Evolutionary conservation across 2,329 filamentous ascomycete genomes (phyloP).

Genomic region (Alternaria viburni): DNA sequence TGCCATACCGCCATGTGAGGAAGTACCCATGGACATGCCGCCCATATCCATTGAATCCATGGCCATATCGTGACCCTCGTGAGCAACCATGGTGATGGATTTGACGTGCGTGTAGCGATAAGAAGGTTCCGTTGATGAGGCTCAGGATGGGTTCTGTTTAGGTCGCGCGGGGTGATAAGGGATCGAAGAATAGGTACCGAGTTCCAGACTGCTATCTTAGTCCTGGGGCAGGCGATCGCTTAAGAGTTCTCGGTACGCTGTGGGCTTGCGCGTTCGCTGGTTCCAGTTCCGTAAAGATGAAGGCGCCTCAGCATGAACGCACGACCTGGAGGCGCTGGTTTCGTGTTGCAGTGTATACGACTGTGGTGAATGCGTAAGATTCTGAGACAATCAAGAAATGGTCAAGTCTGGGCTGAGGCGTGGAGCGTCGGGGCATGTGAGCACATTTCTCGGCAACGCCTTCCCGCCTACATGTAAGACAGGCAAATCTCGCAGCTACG

Average conservation of each 20-base stretch:
- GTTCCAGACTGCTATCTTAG: conserved; percentile 38
- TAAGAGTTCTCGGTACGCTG: conserved; percentile 23
- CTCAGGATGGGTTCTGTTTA: background rate
- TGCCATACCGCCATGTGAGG: conserved; percentile 50
- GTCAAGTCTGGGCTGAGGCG: conserved; percentile 41
- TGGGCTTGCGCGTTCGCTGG: conserved; percentile 24
- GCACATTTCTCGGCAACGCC: conserved; percentile 5
- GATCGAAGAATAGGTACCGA: conserved; percentile 24
- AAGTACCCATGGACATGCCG: conserved; percentile 29
- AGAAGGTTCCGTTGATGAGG: background rate
- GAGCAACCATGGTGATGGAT: conserved; percentile 39
- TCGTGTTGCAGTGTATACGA: conserved; percentile 20
- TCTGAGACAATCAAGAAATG: conserved; percentile 42
- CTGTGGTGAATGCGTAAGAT: conserved; percentile 35
- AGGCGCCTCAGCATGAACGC: conserved; percentile 35
- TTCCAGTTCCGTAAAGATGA: conserved; percentile 10
- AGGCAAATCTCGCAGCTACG: conserved; percentile 5
- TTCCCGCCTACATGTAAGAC: background rate
- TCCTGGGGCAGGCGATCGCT: conserved; percentile 19
- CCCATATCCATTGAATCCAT: conserved; percentile 20
- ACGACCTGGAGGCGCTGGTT: conserved; percentile 18
- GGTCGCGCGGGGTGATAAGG: background rate
- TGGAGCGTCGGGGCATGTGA: conserved; percentile 30
- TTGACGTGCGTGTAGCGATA: background rate
- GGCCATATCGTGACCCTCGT: conserved; percentile 33